A percentile compares a stretch with the other conserved stretches of the same genome.
These are phyloP conservation scores for Neopestalotiopsis clavispora DNA, from an alignment of 2,329 filamentous ascomycete genomes.

Conservation along the genomic window DNA sequence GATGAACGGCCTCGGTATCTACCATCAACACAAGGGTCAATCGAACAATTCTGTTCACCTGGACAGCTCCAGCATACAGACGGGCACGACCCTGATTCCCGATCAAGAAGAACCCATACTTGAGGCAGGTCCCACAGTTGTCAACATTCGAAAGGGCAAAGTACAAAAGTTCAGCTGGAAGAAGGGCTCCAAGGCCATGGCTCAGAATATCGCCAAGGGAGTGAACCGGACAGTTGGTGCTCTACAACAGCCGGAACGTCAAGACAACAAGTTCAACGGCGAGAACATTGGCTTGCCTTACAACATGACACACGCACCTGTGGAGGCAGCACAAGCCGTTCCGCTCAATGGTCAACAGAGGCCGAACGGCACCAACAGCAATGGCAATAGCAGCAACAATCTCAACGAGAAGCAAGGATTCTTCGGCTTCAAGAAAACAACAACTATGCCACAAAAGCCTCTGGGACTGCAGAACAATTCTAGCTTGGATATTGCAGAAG, in stretches of 20 bases:
- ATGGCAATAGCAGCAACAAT: constrained; percentile 1
- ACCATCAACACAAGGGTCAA: constrained; percentile 55
- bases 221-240: constrained; percentile 90
- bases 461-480: constrained; percentile 46
- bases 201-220: constrained; percentile 92
- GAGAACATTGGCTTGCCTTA: constrained; percentile 75
- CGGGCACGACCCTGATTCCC: constrained; percentile 63
- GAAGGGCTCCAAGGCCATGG: constrained; percentile 91
- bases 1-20: constrained; percentile 62
- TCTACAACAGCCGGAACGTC: constrained; percentile 64
- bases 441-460: constrained; percentile 54
- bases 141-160: constrained; percentile 93
- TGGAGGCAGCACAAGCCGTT: constrained; percentile 50
- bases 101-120: constrained; percentile 71
- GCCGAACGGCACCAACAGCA: constrained; percentile 27
- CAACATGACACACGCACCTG: constrained; percentile 65
- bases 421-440: constrained; percentile 65
- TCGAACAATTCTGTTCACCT: constrained; percentile 55
- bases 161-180: constrained; percentile 99
- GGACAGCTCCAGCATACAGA: constrained; percentile 58
- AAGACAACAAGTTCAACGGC: constrained; percentile 58
- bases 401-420: constrained; percentile 61
- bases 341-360: constrained; percentile 37
- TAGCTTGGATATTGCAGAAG: constrained; percentile 49
- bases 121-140: constrained; percentile 85